phyloP scores from a whole-genome alignment of 2,329 filamentous ascomycete genomes.

The Trichophyton benhamiae region DNA sequence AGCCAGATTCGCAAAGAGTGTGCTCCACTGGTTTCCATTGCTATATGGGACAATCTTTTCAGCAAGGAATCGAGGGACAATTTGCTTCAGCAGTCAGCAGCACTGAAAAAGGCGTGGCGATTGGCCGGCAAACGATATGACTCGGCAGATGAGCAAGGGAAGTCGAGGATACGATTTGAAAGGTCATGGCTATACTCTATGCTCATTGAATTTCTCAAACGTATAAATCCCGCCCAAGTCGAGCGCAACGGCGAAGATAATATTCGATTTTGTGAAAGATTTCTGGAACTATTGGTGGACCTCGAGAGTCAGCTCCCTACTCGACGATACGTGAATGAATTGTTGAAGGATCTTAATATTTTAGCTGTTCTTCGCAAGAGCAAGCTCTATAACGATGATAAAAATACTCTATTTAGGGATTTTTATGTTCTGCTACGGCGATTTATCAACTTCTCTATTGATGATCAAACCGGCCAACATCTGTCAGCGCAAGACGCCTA shows the following conservation, averaged over 20 bases:
- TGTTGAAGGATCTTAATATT: conserved; percentile 76
- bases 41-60: conserved; percentile 87
- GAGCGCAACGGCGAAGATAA: conserved; percentile 43
- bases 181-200: conserved; percentile 86
- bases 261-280: conserved; percentile 77
- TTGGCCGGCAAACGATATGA: conserved; percentile 78
- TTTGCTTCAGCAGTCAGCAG: conserved; percentile 58
- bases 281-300: conserved; percentile 80
- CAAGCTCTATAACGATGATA: conserved; percentile 60
- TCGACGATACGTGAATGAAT: conserved; percentile 78
- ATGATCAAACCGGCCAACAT: conserved; percentile 77
- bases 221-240: conserved; percentile 46
- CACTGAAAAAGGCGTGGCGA: conserved; percentile 80
- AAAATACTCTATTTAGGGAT: conserved; percentile 67
- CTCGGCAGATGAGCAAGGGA: conserved; percentile 63
- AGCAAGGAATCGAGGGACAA: conserved; percentile 61
- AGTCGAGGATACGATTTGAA: conserved; percentile 77
- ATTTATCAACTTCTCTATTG: conserved; percentile 77
- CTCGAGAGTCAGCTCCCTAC: conserved; percentile 89
- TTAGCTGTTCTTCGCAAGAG: conserved; percentile 67
- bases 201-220: conserved; percentile 65
- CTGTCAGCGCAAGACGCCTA: conserved; percentile 61
- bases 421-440: conserved; percentile 69
- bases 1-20: conserved; percentile 88
- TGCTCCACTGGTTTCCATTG: conserved; percentile 84